Base-by-base conservation (phyloP, 176 grass and related monocot species). In the Puya raimondii region DNA sequence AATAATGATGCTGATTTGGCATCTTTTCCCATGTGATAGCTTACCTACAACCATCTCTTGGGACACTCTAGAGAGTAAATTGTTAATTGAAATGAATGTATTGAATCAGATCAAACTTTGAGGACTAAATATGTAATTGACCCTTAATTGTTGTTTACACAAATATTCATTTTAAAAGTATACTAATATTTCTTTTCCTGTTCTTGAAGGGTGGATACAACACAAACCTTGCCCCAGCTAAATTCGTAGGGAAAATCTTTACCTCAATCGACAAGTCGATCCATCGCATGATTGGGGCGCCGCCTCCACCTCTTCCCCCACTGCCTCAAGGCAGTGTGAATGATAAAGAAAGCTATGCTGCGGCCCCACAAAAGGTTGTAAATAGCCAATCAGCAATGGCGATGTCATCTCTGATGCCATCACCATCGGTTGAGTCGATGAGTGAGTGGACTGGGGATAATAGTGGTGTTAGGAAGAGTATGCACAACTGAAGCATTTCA, bases 211-310 rank as follows among this genome's bases (percentile, higher is more conserved):
- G 94, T 82, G 94, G 94, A 49, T 99, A 92, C 78, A 85, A 78
- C 50, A 85, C 94, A 61, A 99, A 85, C 71, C 69, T 91, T 72
- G 93, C 84, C 68, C 89, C 87, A 68, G 74, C 71, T 16, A 99
- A 97, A 77, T 72, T 99, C 33, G 89, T 99, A 47, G 87, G 87
- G 73, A 99, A 99, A 75, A 72, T 99, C 76, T 88, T 99, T 29
- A 99, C 74, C 59, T 81, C 87, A 0, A 79, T 99, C 66, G 94
- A 99, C 83, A 86, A 84, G 83, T 85, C 89, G 26, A 81, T 99
- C 75, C 86, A 88, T 26, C 89, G 89, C 58, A 91, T 99, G 79
- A 99, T 99, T 79, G 94, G 94, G 70, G 76, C 94, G 84, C 89
- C 84, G 2, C 69, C 94, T 27, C 64, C 89, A 29, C 77, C 86